Base-by-base conservation (phyloP, 2,329 filamentous ascomycete species). In the Sporothrix brasiliensis region DNA sequence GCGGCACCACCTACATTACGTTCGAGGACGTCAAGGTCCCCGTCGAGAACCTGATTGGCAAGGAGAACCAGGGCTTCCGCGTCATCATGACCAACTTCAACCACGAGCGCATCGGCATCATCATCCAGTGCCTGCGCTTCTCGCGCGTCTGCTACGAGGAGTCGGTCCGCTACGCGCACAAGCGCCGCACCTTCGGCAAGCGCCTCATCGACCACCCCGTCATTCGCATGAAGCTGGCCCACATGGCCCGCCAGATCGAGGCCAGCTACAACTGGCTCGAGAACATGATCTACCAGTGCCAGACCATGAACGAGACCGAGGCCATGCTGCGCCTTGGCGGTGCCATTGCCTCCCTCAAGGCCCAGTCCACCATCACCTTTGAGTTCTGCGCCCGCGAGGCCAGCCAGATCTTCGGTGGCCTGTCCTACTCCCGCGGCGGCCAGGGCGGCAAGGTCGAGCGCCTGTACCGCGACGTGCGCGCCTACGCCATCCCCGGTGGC, bases 41-140 rank as follows among this genome's bases (percentile, higher is more conserved):
- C 1, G 95, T 98, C n/a, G 94, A 97, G 87, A 98, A 99, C 84
- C 81, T 99, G 76, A 90, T 99, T 72, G 95, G 95, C 82, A 98
- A 97, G 85, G 91, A 97, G 84, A 97, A 99, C 86, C 91, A 97
- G 80, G 95, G 95, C 52, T 99, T 99, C 88, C 92, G 94, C 87
- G 73, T 97, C 79, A 94, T 99, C 85, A 98, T 98, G 94, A 97
- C 93, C 79, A 97, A 97, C 87, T 97, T 97, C 86, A 98, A 98
- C 87, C 95, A 98, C 86, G 95, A 99, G 84, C 92, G 95, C 73
- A 94, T 99, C 76, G 95, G 95, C 73, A 98, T 99, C 81, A 94
- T 98, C 83, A 98, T 98, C 84, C 95, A 99, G 83, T 97, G 90
- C 77, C 81, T 97, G 74, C 93, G 95, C 77, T 98, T 99, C 87